Conservation (phyloP, 1,139 yeast genomes). For the Debaryomyces udenii region DNA sequence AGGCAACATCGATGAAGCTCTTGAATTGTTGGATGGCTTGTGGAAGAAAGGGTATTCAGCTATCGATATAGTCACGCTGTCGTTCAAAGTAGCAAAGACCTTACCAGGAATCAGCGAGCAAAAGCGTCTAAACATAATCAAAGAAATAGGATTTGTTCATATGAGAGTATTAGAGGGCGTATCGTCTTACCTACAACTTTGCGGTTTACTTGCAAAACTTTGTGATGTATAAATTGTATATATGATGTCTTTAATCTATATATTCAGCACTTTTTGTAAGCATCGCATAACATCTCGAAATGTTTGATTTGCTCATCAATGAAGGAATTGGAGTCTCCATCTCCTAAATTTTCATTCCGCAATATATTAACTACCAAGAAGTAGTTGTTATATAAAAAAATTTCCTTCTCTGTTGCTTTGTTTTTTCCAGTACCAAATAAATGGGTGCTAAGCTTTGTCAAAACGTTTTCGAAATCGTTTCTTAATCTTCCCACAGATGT, state of each 20-base stretch:
- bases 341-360: slow-evolving; percentile 43
- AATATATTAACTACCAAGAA: slow-evolving; percentile 54
- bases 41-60: slow-evolving; percentile 95
- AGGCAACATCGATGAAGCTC: slow-evolving; percentile 64
- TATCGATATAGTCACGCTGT: slow-evolving; percentile 87
- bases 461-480: slow-evolving; percentile 74
- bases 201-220: slow-evolving; percentile 78
- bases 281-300: slow-evolving; percentile 62
- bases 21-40: slow-evolving; percentile 64
- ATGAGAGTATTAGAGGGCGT: slow-evolving; percentile 95
- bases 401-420: slow-evolving; percentile 57
- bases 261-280: slow-evolving; percentile 40
- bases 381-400: slow-evolving; percentile 79
- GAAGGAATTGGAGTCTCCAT: slow-evolving; percentile 39
- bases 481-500: slow-evolving; percentile 69
- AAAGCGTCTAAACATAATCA: slow-evolving; percentile 71
- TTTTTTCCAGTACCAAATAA: slow-evolving; percentile 38
- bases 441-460: slow-evolving; percentile 66
- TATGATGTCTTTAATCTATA: neutral
- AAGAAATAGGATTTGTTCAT: slow-evolving; percentile 86
- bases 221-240: slow-evolving; percentile 23
- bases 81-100: slow-evolving; percentile 84
- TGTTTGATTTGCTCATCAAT: slow-evolving; percentile 63
- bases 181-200: slow-evolving; percentile 78
- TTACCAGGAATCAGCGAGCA: slow-evolving; percentile 69